These are phyloP conservation scores for Zygoascus sp. DNA, from an alignment of 1,139 yeast genomes.

Conservation along the genomic window DNA sequence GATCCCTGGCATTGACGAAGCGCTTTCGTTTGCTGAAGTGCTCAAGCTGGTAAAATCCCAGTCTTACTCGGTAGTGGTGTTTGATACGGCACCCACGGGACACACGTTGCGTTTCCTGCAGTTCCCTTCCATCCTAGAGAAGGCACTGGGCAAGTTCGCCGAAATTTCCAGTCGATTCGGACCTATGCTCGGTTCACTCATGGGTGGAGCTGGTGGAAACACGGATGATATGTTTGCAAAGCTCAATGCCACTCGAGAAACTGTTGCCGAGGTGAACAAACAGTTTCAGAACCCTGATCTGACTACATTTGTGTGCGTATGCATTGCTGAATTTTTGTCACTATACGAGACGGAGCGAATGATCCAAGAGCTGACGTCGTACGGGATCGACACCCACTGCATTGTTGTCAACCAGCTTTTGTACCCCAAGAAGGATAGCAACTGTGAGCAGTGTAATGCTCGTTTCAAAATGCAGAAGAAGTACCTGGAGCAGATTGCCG, in stretches of 20 bases:
- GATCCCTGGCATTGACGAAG: slow-evolving; percentile 97
- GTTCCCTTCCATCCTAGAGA: slow-evolving; percentile 86
- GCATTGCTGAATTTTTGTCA: slow-evolving; percentile 93
- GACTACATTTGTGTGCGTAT: slow-evolving; percentile 94
- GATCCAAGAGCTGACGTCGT: slow-evolving; percentile 91
- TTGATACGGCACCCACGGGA: slow-evolving; percentile 98
- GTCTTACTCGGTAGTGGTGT: slow-evolving; percentile 80
- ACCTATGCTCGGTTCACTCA: slow-evolving; percentile 76
- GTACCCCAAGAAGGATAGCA: slow-evolving; percentile 59
- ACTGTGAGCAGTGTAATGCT: slow-evolving; percentile 84
- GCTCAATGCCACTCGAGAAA: slow-evolving; percentile 74
- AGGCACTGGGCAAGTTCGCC: slow-evolving; percentile 78
- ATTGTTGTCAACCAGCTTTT: slow-evolving; percentile 91
- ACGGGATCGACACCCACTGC: slow-evolving; percentile 93
- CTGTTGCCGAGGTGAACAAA: slow-evolving; percentile 82
- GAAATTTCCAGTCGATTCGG: slow-evolving; percentile 85
- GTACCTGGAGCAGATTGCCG: slow-evolving; percentile 90
- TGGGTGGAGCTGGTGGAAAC: slow-evolving; percentile 56
- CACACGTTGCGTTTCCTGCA: slow-evolving; percentile 93
- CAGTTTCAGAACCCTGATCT: slow-evolving; percentile 95
- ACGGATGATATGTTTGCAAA: slow-evolving; percentile 78
- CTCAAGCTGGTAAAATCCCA: slow-evolving; percentile 92
- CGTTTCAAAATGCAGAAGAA: slow-evolving; percentile 96
- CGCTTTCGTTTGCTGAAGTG: slow-evolving; percentile 94
- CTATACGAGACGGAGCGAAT: slow-evolving; percentile 95